Percentiles rank a stretch among this genome's conserved stretches.
Evolutionary conservation across 2,329 filamentous ascomycete species (phyloP).

Genomic region (Gaeumannomyces tritici): DNA sequence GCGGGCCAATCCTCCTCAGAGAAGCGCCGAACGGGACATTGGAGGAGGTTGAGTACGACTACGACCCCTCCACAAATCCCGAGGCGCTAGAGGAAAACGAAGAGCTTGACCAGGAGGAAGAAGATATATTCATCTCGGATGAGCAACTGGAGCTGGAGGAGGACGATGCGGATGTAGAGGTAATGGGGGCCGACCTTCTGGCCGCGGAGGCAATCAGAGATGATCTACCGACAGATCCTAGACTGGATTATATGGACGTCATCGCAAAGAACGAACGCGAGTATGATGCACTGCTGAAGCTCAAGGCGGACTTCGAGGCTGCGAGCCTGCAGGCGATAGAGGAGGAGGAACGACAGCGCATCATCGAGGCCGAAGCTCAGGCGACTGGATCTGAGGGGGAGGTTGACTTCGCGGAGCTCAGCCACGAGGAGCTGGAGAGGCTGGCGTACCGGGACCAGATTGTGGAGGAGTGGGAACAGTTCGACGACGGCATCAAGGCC

Average conservation of each 20-base stretch:
- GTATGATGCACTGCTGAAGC: conserved; percentile 42
- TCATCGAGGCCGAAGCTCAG: conserved; percentile 15
- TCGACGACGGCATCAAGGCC: conserved; percentile 34
- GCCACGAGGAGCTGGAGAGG: conserved; percentile 25
- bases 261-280: conserved; percentile 45
- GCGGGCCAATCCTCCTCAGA: conserved; percentile 40
- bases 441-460: conserved; percentile 14
- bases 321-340: conserved; percentile 23
- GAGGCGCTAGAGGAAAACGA: conserved; percentile 30
- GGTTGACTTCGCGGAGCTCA: conserved; percentile 18
- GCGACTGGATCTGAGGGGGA: conserved; percentile 16
- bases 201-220: not conserved
- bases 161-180: not conserved
- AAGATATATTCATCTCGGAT: too few species aligned
- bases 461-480: conserved; percentile 22
- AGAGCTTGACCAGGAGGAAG: not conserved
- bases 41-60: conserved; percentile 16
- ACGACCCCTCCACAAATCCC: conserved; percentile 24
- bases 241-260: conserved; percentile 33
- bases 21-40: conserved; percentile 45
- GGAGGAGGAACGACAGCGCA: conserved; percentile 18
- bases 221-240: conserved; percentile 19
- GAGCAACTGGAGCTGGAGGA: not conserved
- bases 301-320: conserved; percentile 47
- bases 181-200: not conserved